A percentile compares a stretch with the other conserved stretches of the same genome.
These are phyloP conservation scores for Cymbopogon flexuosus DNA, from an alignment of 202 grass and related monocot genomes.

Conservation along the genomic window DNA sequence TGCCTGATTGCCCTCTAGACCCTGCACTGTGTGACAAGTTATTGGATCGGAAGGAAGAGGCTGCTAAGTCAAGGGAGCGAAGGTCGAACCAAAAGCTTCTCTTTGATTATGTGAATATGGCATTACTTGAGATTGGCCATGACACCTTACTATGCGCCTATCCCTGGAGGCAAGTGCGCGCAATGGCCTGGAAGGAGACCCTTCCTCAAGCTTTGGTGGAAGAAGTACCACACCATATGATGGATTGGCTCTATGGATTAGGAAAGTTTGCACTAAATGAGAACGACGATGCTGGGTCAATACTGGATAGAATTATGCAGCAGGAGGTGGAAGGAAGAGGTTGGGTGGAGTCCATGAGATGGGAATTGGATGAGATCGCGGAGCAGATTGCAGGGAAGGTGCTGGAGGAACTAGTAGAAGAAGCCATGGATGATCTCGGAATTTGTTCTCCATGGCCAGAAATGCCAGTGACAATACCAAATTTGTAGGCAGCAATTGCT, in stretches of 20 bases:
- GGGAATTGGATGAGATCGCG: constrained; percentile 44
- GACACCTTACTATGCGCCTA: constrained; percentile 33
- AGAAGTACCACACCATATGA: constrained; percentile 51
- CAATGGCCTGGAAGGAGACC: constrained; percentile 7
- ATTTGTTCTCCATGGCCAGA: constrained; percentile 23
- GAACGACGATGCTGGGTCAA: constrained; percentile 24
- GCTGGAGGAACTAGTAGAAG: constrained; percentile 61
- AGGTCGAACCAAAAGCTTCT: constrained; percentile 69
- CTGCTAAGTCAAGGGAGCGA: constrained; percentile 66
- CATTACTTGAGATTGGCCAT: constrained; percentile 58
- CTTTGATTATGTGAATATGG: constrained; percentile 68
- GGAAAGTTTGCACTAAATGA: constrained; percentile 22
- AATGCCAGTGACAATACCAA: not conserved
- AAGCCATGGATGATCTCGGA: constrained; percentile 35
- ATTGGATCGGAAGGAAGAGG: constrained; percentile 64
- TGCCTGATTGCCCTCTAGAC: constrained; percentile 56
- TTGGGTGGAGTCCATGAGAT: constrained; percentile 46
- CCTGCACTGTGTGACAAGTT: constrained; percentile 57
- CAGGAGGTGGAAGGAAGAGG: constrained; percentile 52
- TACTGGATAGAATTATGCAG: constrained; percentile 54
- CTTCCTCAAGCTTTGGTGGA: constrained; percentile 11
- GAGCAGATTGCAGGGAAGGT: constrained; percentile 42
- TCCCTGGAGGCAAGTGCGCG: constrained; percentile 37
- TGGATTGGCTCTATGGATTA: constrained; percentile 44
- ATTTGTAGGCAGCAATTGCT: constrained; percentile 37